Percentiles rank a stretch among this genome's conserved stretches.
These are phyloP conservation scores for Wakefieldia striispora DNA, from an alignment of 768 basidiomycete genomes.

Conservation along the genomic window DNA sequence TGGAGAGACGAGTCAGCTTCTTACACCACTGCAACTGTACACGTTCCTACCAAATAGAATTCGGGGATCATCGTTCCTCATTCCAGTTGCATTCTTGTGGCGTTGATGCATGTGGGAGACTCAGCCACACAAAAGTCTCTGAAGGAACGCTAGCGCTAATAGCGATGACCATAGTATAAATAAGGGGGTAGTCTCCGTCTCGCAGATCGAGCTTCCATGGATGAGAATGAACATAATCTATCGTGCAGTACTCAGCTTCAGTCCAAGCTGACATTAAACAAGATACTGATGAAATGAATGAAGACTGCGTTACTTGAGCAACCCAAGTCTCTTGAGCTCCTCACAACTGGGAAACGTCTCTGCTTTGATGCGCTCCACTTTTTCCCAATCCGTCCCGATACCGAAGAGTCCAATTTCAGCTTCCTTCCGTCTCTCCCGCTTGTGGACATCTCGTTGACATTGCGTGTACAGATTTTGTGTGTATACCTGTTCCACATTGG, in stretches of 20 bases:
- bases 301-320: conserved; percentile 39
- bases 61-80: too few relatives aligned
- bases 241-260: neutral
- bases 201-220: neutral
- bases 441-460: conserved; percentile 70
- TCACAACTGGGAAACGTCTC: conserved; percentile 79
- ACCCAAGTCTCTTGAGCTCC: conserved; percentile 61
- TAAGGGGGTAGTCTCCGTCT: conserved; percentile 14
- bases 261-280: conserved; percentile 11
- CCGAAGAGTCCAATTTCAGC: conserved; percentile 86
- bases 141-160: neutral
- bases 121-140: neutral
- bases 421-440: conserved; percentile 68
- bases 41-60: conserved; percentile 11
- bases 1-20: neutral
- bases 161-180: conserved; percentile 24
- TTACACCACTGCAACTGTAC: conserved; percentile 9
- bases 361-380: conserved; percentile 68
- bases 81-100: conserved; percentile 20
- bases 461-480: conserved; percentile 64
- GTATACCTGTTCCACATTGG: conserved; percentile 70
- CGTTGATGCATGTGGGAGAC: neutral
- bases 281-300: conserved; percentile 3
- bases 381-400: conserved; percentile 89
- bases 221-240: conserved; percentile 13